Evolutionary conservation across 805 yeast genomes (phyloP), one percentile per base, ranked within the genome.

Genomic region (Candida mattraensis): DNA sequence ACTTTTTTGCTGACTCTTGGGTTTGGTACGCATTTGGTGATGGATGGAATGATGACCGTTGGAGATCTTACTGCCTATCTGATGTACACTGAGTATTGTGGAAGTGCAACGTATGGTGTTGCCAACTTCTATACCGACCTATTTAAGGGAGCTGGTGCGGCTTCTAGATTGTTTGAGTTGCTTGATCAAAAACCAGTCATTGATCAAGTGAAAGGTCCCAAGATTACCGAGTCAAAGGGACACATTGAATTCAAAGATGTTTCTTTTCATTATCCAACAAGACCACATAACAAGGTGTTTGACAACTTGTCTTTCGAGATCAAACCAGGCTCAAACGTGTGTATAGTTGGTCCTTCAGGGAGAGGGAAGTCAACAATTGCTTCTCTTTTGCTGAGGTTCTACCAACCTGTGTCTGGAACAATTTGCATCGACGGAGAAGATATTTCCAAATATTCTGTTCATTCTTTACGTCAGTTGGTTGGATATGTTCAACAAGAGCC

Each of bases 111-210:
- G 49, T 84, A 85, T 63, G 97, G 98, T 0, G 62, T 91, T 23
- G 91, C 96, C 0, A 84, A 83, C 50, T 91, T 91, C 59, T 91
- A 89, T 56, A 82, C 95, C 2, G 98, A 91, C 58, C 66, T 91
- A 39, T 91, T 91, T 94, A 91, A 91, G 64, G 98, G 97, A 37
- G 85, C 93, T 3, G 98, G 98, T 39, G 97, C 98, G 0, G 95
- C 96, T 0, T 83, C 91, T 31, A 70, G 98, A 43, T 74, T 89
- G 31, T 89, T 89, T 64, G 98, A 89, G 60, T 67, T 91, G 30
- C 76, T 83, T 42, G 96, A 88, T 45, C 74, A 86, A 58, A 69
- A 78, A 44, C 94, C 96, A 1, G 49, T 61, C n/a, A 87, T 89
- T 30, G 70, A 77, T 19, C 76, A 87, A 9, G 75, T 83, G 2